Evolutionary conservation across 345 rosid genomes (phyloP).

Genomic region (Pelargonium nanum): DNA sequence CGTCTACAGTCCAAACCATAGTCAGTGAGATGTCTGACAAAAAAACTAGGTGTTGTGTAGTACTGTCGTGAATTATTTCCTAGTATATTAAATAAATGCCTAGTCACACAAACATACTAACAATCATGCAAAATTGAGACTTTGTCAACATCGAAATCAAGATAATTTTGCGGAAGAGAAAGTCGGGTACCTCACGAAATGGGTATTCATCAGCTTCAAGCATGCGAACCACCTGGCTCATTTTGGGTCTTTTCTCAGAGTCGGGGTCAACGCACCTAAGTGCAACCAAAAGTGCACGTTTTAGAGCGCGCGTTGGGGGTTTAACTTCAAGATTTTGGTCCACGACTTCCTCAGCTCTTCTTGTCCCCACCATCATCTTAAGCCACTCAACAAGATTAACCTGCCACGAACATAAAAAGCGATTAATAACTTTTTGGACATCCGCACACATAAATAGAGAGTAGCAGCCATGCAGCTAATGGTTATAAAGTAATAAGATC

Average conservation of each 20-base stretch:
- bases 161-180: neutral
- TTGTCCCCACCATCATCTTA: slow-evolving; percentile 89
- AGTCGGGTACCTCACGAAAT: slow-evolving; percentile 54
- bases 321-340: slow-evolving; percentile 69
- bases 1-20: too few species aligned
- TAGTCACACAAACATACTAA: too few species aligned
- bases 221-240: slow-evolving; percentile 83
- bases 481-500: neutral
- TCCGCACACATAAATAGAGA: too few species aligned
- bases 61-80: too few species aligned
- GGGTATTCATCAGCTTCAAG: slow-evolving; percentile 84
- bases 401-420: slow-evolving; percentile 25
- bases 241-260: slow-evolving; percentile 77
- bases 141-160: neutral
- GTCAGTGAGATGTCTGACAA: too few species aligned
- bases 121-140: too few species aligned
- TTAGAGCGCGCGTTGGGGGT: slow-evolving; percentile 63
- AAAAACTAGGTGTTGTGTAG: too few species aligned
- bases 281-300: slow-evolving; percentile 68
- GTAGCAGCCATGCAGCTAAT: neutral
- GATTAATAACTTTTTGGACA: slow-evolving; percentile 1
- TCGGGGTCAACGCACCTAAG: slow-evolving; percentile 92
- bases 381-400: slow-evolving; percentile 95
- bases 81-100: too few species aligned
- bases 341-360: slow-evolving; percentile 87